These are phyloP conservation scores for Hansenula lynferdii DNA, from an alignment of 1,139 yeast genomes.

Conservation along the genomic window DNA sequence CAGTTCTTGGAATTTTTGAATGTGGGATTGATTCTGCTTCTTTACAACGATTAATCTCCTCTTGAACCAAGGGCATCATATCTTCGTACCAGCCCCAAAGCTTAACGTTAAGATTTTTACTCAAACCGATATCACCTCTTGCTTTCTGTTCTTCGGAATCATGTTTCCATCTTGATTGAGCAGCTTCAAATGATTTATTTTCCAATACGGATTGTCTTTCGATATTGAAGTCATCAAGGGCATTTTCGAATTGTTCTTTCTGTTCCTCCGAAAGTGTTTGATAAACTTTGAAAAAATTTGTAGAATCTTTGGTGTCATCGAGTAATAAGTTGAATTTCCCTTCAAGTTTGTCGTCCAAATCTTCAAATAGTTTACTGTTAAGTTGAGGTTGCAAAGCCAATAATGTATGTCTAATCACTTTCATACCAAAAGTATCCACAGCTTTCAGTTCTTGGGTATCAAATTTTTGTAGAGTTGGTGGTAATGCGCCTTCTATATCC, in stretches of 20 bases:
- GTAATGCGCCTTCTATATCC: no score
- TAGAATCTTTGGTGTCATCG: constrained; percentile 32
- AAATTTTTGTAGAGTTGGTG: constrained; percentile 24
- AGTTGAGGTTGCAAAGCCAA: constrained; percentile 45
- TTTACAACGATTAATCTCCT: constrained; percentile 52
- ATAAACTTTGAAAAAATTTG: constrained; percentile 66
- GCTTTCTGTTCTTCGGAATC: constrained; percentile 68
- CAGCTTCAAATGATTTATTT: constrained; percentile 76
- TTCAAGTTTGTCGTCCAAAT: constrained; percentile 35
- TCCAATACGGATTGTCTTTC: constrained; percentile 76
- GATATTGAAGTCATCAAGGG: constrained; percentile 64
- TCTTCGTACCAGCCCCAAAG: constrained; percentile 74
- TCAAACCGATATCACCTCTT: constrained; percentile 54
- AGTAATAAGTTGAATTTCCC: constrained; percentile 21
- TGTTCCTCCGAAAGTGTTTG: constrained; percentile 46
- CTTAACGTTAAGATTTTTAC: constrained; percentile 62
- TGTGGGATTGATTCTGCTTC: constrained; percentile 29
- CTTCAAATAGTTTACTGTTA: constrained; percentile 30
- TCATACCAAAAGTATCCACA: constrained; percentile 77
- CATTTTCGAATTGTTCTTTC: constrained; percentile 51
- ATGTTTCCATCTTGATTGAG: constrained; percentile 83
- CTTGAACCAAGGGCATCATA: constrained; percentile 62
- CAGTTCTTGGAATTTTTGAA: constrained; percentile 11
- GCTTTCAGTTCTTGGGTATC: constrained; percentile 55
- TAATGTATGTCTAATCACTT: constrained; percentile 74